Conservation (phyloP, 108 stramenopile species). For the Nitzschia inconspicua region DNA sequence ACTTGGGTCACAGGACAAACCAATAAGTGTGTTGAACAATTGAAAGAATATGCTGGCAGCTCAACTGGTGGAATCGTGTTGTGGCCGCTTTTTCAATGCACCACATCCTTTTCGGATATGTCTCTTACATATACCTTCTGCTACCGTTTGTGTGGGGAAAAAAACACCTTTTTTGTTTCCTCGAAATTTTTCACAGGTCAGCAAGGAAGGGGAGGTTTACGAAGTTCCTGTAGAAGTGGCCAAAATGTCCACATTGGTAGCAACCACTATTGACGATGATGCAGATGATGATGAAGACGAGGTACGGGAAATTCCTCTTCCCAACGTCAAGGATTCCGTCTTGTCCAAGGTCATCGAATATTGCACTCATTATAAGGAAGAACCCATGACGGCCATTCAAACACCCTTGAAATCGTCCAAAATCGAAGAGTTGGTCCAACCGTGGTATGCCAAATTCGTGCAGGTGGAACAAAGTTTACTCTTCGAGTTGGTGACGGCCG, state of each 20-base stretch:
- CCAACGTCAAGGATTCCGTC: slow-evolving; percentile 90
- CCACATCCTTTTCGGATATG: neutral
- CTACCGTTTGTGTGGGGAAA: neutral
- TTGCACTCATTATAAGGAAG: slow-evolving; percentile 86
- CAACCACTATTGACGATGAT: slow-evolving; percentile 87
- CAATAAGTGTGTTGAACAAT: neutral
- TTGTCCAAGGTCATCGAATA: slow-evolving; percentile 98
- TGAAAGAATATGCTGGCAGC: neutral
- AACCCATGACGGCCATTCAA: slow-evolving; percentile 94
- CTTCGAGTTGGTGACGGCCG: slow-evolving; percentile 81
- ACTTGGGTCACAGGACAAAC: too few relatives aligned
- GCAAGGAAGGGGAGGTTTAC: slow-evolving; percentile 91
- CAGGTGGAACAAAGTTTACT: slow-evolving; percentile 63
- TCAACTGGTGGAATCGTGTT: neutral
- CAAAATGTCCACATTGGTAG: slow-evolving; percentile 89
- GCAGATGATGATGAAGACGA: slow-evolving; percentile 78
- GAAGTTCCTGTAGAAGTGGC: slow-evolving; percentile 89
- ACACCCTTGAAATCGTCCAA: slow-evolving; percentile 92
- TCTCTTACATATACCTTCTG: neutral
- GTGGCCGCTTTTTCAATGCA: neutral
- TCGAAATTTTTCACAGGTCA: slow-evolving; percentile 36
- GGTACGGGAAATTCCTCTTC: slow-evolving; percentile 91
- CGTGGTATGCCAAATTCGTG: slow-evolving; percentile 96
- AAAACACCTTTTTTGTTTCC: neutral
- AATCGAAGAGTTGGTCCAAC: slow-evolving; percentile 93